Evolutionary conservation across 257 asterid species (phyloP).

Genomic region (Solanum clarkiae): DNA sequence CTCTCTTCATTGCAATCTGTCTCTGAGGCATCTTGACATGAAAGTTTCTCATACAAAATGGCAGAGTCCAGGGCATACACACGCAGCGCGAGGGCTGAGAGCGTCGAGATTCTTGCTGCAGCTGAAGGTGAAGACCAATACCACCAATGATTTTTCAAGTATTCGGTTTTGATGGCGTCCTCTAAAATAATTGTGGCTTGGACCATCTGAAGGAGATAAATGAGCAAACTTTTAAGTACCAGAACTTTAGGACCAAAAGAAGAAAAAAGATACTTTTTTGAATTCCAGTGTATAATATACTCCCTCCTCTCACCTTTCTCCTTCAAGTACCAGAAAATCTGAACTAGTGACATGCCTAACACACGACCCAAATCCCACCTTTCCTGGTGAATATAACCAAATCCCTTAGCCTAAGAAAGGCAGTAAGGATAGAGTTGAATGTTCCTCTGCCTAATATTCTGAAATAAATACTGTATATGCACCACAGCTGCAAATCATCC

Average conservation of each 20-base stretch:
- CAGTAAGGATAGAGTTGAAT: not conserved
- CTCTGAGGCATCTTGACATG: conserved; percentile 10
- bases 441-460: not conserved
- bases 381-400: not conserved
- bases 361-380: not conserved
- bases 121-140: conserved; percentile 90
- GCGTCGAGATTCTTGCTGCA: conserved; percentile 65
- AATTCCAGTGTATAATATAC: not conserved
- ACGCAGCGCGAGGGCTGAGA: conserved; percentile 79
- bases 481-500: not conserved
- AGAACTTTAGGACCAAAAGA: not conserved
- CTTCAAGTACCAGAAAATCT: not conserved
- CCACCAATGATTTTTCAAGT: conserved; percentile 76
- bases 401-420: not conserved
- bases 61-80: conserved; percentile 71
- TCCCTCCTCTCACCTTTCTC: not conserved
- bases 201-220: conserved; percentile 51
- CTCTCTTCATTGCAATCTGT: conserved; percentile 28
- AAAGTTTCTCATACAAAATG: conserved; percentile 57
- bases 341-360: not conserved
- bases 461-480: not conserved
- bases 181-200: conserved; percentile 63
- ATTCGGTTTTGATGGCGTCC: conserved; percentile 63
- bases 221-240: not conserved
- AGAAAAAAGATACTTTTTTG: not conserved